Base-by-base conservation (phyloP, 2,329 filamentous ascomycete genomes). In the Aspergillus clavatus region DNA sequence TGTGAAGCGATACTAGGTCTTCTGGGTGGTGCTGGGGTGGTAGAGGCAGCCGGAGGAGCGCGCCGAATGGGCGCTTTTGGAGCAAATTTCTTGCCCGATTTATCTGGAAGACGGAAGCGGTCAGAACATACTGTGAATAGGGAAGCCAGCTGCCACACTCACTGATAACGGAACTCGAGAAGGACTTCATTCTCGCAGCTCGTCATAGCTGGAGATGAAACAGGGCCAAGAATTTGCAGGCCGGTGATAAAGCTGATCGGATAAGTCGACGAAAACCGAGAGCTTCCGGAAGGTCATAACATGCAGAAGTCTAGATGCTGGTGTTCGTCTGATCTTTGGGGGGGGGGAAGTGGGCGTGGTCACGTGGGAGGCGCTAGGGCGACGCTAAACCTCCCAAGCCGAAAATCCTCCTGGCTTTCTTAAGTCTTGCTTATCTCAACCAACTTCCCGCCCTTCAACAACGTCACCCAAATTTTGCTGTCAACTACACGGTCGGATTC, bases 1-100 rank as follows among this genome's bases (percentile, higher is more conserved):
- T 69, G 70, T 26, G 62, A 66, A 49, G 68, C 66, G 43, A 65
- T 61, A 53, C 69, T 73, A 31, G 70, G 59, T 45, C 64, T 61
- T 33, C 67, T 52, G 24, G 71, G 64, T 35, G 71, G 57, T 38
- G 63, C 61, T 45, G 59, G 60, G 45, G 59, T 27, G 38, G 56
- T 52, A 46, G 67, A 60, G 46, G 62, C 58, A 47, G 71, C 63
- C 44, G 71, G 68, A 52, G 73, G 72, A 50, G 75, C 71, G 47
- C 77, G 74, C 59, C 82, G 79, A 53, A 75, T 72, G 26, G 79
- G 80, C 53, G 79, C 79, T 70, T 86, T 88, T 36, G 84, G 84
- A 63, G 86, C 86, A 71, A 89, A 87, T 68, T 87, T 86, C 70
- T 86, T 86, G 66, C 84, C 76, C 70, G 84, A 84, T 74, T 86